Evolutionary conservation across 1,139 yeast genomes (phyloP), one percentile per base, ranked within the genome.

Genomic region (Hyphopichia buzzinii): DNA sequence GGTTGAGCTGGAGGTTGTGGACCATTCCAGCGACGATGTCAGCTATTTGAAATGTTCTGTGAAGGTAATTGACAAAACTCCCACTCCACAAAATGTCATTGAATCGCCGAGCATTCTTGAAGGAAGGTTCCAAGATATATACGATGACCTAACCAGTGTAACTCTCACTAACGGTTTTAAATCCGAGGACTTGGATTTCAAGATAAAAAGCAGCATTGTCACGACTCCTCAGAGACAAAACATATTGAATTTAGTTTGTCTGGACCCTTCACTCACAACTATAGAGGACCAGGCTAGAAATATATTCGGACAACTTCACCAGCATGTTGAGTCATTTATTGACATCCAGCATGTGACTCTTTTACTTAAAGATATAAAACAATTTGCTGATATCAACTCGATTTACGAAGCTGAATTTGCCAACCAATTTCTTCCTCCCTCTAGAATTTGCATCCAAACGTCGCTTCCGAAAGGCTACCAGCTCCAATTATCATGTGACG

Each of bases 401-500:
- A 63, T 79, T 1, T 92, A 92, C 54, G 67, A 67, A 26, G 42
- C 56, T 1, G 67, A 64, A 41, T 89, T 90, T 53, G 57, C 62
- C 3, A 63, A 67, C 2, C 78, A 81, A 6, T 69, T 77, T 37
- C 56, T 71, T 17, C 97, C 97, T 1, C 97, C 98, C 1, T 79
- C 97, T 1, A 73, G 98, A 45, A 79, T 87, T 0, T 90, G 97
- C 57, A 76, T 92, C 10, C 83, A 84, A 40, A 76, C 95, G 0
- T 44, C 50, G 0, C 51, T 82, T 2, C 67, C 81, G 1, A 37
- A 46, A 1, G 54, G 57, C 0, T 40, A 40, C 17, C 51, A 59
- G 5, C 54, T 83, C 2, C 84, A 79, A 46, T 53, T 89, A 10
- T 84, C 95, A 0, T 79, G 85, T 26, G 62, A 72, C 4, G 70